These are phyloP conservation scores for Begonia loranthoides DNA, from an alignment of 306 rosid species.

Conservation along the genomic window DNA sequence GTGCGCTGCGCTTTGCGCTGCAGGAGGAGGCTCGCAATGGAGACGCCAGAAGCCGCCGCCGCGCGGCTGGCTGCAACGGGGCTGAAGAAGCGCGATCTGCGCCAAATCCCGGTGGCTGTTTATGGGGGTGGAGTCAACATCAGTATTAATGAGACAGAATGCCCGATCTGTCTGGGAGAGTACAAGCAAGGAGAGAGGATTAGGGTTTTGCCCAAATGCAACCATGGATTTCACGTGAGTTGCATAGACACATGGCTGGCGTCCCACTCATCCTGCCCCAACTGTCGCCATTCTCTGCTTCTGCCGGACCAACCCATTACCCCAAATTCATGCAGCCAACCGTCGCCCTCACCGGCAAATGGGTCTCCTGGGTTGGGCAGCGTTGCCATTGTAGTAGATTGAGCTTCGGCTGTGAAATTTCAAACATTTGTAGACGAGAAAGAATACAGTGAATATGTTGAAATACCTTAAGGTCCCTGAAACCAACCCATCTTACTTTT, in stretches of 20 bases:
- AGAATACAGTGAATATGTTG: background rate
- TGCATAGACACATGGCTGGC: conserved; percentile 52
- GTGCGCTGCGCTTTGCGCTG: conserved; percentile 34
- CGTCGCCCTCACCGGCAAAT: conserved; percentile 4
- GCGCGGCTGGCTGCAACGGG: conserved; percentile 27
- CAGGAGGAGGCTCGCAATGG: conserved; percentile 18
- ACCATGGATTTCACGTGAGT: conserved; percentile 53
- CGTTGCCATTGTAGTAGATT: conserved; percentile 17
- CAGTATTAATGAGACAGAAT: conserved; percentile 34
- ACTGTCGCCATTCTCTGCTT: conserved; percentile 39
- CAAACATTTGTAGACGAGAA: background rate
- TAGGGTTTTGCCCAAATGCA: conserved; percentile 43
- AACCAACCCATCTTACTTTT: too few species aligned
- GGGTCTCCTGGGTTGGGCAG: conserved; percentile 12
- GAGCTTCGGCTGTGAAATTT: background rate
- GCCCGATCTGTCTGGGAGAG: conserved; percentile 52
- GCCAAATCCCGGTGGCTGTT: conserved; percentile 36
- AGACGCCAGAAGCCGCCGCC: conserved; percentile 19
- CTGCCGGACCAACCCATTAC: conserved; percentile 1
- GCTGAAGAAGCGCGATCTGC: conserved; percentile 30
- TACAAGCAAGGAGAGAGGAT: conserved; percentile 41
- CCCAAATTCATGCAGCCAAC: background rate
- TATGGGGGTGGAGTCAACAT: conserved; percentile 18
- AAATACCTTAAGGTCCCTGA: too few species aligned
- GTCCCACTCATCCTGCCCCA: conserved; percentile 54